A percentile compares a stretch with the other conserved stretches of the same genome.
Conservation (phyloP, 169 alveolate species). For the Eimeria zaria region DNA sequence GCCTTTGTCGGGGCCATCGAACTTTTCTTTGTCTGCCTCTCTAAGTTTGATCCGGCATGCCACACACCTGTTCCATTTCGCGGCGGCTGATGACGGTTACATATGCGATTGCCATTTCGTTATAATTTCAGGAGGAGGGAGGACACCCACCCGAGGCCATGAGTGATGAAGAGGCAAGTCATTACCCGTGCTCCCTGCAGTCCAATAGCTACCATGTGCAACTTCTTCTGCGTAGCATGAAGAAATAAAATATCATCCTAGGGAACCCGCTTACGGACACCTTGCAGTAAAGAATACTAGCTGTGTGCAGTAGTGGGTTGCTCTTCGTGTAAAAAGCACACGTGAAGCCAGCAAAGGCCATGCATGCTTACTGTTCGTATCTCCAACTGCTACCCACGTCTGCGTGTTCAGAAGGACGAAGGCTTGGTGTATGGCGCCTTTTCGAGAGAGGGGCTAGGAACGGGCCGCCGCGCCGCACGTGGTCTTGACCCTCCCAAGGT, state of each 20-base stretch:
- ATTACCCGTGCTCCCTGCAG: not conserved
- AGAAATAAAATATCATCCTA: not conserved
- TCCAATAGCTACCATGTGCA: not conserved
- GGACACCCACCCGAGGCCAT: not conserved
- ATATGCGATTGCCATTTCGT: not conserved
- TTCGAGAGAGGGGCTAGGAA: not conserved
- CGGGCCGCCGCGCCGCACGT: not conserved
- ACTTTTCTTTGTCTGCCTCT: not conserved
- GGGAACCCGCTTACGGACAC: not conserved
- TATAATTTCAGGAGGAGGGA: not conserved
- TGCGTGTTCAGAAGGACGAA: not conserved
- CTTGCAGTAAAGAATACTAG: not conserved
- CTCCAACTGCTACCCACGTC: not conserved
- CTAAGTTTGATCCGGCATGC: not conserved
- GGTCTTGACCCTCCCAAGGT: not conserved
- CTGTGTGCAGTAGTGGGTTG: not conserved
- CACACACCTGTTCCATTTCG: not conserved
- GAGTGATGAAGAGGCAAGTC: not conserved
- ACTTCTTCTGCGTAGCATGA: not conserved
- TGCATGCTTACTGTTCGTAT: not conserved
- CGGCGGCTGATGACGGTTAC: not conserved
- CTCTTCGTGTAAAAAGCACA: not conserved
- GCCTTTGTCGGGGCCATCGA: not conserved
- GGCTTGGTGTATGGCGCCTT: not conserved
- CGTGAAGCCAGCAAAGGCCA: not conserved